Evolutionary conservation across 2,329 filamentous ascomycete species (phyloP), one percentile per base, ranked within the genome.

Genomic region (Plenodomus biglobosus): DNA sequence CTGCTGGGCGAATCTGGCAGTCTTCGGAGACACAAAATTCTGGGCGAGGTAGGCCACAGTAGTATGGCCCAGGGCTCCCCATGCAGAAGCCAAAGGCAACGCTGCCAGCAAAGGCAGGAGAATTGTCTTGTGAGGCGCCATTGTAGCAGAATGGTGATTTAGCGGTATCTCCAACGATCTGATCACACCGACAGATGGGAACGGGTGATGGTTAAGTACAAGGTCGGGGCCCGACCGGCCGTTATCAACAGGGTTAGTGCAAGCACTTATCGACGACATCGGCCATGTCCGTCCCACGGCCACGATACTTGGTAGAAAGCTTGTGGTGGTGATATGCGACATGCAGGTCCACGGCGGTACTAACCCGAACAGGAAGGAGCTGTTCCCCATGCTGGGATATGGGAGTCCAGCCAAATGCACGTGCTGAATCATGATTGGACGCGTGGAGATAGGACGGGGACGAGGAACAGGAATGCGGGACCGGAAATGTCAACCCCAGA

Each of bases 41-140:
- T 80, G 75, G 0, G 80, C 80, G 34, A 83, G 75, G 56, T 78
- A 80, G 17, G 78, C 80, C 5, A 83, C 74, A 2, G 80, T 80
- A 22, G 76, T 74, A 51, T 83, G 80, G 30, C 80, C 80, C 0
- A 83, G 64, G 7, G 63, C 66, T 19, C 80, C 80, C 80, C 80
- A 83, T 7, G 77, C 78, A 24, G 56, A 44, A 3, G 53, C 59
- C n/a, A 48, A 50, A 11, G 66, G 59, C 1, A 64, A 45, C 11
- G 59, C 53, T 22, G 61, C 56, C 8, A 69, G 56, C 16, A 66
- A 48, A 37, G 62, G 43, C 19, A 69, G 44, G 30, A 68, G 42
- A 18, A 52, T 44, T 11, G 61, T 42, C 45, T 63, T 65, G 41
- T 55, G 17, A 24, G 53, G 44, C 11, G 60, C 52, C 66, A 70